phyloP scores from a whole-genome alignment of 257 asterid species.

The Jacaranda copaia region DNA sequence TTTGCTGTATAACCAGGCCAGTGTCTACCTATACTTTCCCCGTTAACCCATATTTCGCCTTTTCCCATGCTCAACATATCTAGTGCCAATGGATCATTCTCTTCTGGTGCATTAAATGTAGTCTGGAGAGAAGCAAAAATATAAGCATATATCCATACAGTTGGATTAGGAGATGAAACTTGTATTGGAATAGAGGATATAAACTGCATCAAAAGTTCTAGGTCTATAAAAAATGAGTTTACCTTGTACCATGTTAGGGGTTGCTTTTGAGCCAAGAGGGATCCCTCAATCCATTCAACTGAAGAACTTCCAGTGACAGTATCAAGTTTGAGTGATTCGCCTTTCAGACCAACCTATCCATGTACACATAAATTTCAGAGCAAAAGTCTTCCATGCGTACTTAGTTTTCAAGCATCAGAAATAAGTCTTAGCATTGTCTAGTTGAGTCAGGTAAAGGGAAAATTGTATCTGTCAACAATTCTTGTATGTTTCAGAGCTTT shows the following conservation, averaged over 20 bases:
- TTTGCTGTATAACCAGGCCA: slow-evolving; percentile 69
- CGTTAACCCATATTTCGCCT: slow-evolving; percentile 83
- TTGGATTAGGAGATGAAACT: no score
- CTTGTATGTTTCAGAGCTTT: no score
- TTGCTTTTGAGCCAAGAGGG: slow-evolving; percentile 59
- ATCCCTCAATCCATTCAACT: slow-evolving; percentile 62
- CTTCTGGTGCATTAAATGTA: slow-evolving; percentile 60
- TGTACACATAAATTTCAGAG: neutral
- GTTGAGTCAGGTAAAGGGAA: no score
- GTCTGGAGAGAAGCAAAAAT: slow-evolving; percentile 48
- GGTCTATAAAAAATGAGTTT: slow-evolving; percentile 13
- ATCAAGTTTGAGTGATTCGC: slow-evolving; percentile 60
- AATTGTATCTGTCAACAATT: no score
- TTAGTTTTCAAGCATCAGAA: no score
- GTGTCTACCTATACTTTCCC: slow-evolving; percentile 71
- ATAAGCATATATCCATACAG: no score
- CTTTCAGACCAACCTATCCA: slow-evolving; percentile 72
- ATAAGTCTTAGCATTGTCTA: no score
- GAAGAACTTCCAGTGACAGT: slow-evolving; percentile 62
- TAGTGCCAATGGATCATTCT: slow-evolving; percentile 63
- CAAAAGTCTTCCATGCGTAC: no score
- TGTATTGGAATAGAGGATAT: no score
- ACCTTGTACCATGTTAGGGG: slow-evolving; percentile 98
- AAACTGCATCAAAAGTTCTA: no score
- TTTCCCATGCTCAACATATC: slow-evolving; percentile 80